Conservation (phyloP, 2,329 filamentous ascomycete genomes). For the Dothistroma pini region DNA sequence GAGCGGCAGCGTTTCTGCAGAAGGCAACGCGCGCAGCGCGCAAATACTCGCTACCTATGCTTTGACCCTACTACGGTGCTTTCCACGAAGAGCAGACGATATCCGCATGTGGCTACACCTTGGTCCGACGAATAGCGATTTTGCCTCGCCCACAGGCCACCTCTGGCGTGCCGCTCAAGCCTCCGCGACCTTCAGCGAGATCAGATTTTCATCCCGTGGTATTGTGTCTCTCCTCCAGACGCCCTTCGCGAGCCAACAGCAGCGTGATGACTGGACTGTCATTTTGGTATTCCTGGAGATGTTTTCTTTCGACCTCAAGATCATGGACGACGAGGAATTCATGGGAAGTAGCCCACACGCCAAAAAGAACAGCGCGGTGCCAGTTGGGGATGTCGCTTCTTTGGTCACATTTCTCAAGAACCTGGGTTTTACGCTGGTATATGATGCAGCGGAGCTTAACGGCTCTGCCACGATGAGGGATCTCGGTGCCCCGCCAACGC, state of each 20-base stretch:
- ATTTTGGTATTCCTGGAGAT: conserved; percentile 89
- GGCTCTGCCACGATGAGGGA: conserved; percentile 1
- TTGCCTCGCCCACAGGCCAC: conserved; percentile 68
- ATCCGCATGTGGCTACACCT: conserved; percentile 93
- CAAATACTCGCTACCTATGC: conserved; percentile 81
- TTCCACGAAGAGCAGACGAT: conserved; percentile 76
- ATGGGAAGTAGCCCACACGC: conserved; percentile 33
- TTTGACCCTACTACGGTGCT: conserved; percentile 78
- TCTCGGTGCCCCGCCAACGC: background rate
- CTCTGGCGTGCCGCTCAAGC: conserved; percentile 70
- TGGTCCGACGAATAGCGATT: conserved; percentile 44
- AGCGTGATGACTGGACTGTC: conserved; percentile 75
- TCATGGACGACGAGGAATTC: conserved; percentile 97
- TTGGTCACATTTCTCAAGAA: conserved; percentile 87
- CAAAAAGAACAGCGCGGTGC: conserved; percentile 62
- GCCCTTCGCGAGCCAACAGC: conserved; percentile 22
- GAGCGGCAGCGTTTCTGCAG: conserved; percentile 28
- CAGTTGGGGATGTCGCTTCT: conserved; percentile 65
- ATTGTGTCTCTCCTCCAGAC: conserved; percentile 55
- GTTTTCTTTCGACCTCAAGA: conserved; percentile 85
- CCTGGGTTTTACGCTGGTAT: conserved; percentile 82
- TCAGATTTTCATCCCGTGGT: conserved; percentile 55
- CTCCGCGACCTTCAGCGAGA: conserved; percentile 56
- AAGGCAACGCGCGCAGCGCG: conserved; percentile 49
- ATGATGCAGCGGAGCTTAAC: conserved; percentile 63